A percentile compares a stretch with the other conserved stretches of the same genome.
Conservation (phyloP, 1,284 basidiomycete genomes). For the Boletellus deceptivus region DNA sequence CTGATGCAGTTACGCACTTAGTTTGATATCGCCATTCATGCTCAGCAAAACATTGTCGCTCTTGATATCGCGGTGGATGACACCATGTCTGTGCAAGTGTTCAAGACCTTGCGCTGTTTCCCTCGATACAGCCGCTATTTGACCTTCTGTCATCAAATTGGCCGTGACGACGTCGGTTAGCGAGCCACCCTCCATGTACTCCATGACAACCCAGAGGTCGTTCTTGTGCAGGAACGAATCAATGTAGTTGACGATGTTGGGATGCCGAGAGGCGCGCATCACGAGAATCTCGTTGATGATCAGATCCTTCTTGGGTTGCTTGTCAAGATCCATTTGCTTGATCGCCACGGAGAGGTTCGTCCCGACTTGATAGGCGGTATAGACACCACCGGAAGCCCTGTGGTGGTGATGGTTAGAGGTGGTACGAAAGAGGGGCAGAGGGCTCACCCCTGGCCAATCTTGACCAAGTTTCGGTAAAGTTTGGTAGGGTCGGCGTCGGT, state of each 20-base stretch:
- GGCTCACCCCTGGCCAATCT: conserved; percentile 95
- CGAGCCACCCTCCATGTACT: conserved; percentile 97
- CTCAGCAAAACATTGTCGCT: conserved; percentile 94
- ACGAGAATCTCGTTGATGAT: conserved; percentile 99
- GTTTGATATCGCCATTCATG: conserved; percentile 93
- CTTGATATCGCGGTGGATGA: conserved; percentile 99
- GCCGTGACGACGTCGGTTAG: conserved; percentile 96
- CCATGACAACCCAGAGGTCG: conserved; percentile 99
- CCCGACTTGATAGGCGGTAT: conserved; percentile 96
- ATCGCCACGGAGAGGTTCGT: conserved; percentile 94
- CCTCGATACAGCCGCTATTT: conserved; percentile 91
- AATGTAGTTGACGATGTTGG: conserved; percentile 99
- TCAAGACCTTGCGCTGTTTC: conserved; percentile 91
- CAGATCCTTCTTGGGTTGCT: conserved; percentile 98
- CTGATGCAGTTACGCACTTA: conserved; percentile 65
- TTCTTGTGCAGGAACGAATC: conserved; percentile 98
- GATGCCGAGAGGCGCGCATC: conserved; percentile 94
- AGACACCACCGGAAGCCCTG: conserved; percentile 96
- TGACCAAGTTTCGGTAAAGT: conserved; percentile 88
- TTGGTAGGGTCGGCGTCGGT: conserved; percentile 96
- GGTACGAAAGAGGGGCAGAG: background rate
- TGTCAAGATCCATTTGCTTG: conserved; percentile 99
- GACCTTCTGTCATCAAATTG: conserved; percentile 93
- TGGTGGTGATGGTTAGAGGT: conserved; percentile 4
- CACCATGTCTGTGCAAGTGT: conserved; percentile 91